phyloP scores from a whole-genome alignment of 2,329 filamentous ascomycete genomes.

The Apiospora phragmitis region DNA sequence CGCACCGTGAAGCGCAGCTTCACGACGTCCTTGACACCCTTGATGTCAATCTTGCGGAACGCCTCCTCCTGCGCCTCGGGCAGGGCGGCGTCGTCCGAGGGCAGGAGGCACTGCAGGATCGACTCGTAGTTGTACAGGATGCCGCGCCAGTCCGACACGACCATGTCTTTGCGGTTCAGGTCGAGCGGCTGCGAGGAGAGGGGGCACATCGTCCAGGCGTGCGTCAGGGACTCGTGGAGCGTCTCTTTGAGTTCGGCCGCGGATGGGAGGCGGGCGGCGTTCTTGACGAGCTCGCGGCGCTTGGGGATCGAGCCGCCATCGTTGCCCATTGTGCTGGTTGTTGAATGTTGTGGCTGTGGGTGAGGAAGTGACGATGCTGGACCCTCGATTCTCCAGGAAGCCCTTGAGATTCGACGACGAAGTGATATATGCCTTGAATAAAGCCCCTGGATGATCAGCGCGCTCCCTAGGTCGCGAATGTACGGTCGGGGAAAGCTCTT shows the following conservation, averaged over 20 bases:
- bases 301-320: constrained; percentile 96
- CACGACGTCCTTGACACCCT: constrained; percentile 80
- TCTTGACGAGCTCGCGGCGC: constrained; percentile 92
- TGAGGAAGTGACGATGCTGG: not conserved
- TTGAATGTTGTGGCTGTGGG: not conserved
- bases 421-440: not conserved
- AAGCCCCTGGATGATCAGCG: not conserved
- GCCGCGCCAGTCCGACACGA: constrained; percentile 79
- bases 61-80: constrained; percentile 31
- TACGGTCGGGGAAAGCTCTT: not conserved
- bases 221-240: constrained; percentile 78
- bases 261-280: constrained; percentile 80
- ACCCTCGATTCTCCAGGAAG: not conserved
- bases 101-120: constrained; percentile 64
- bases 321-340: constrained; percentile 73
- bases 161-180: constrained; percentile 61
- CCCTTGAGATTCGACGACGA: not conserved
- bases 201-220: constrained; percentile 85
- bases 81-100: constrained; percentile 57
- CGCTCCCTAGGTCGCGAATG: not conserved
- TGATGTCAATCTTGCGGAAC: constrained; percentile 61
- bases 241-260: constrained; percentile 87
- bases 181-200: constrained; percentile 78
- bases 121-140: constrained; percentile 94
- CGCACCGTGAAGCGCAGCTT: constrained; percentile 71